Conservation (phyloP, 2,329 filamentous ascomycete species). For the Talaromyces sp. region DNA sequence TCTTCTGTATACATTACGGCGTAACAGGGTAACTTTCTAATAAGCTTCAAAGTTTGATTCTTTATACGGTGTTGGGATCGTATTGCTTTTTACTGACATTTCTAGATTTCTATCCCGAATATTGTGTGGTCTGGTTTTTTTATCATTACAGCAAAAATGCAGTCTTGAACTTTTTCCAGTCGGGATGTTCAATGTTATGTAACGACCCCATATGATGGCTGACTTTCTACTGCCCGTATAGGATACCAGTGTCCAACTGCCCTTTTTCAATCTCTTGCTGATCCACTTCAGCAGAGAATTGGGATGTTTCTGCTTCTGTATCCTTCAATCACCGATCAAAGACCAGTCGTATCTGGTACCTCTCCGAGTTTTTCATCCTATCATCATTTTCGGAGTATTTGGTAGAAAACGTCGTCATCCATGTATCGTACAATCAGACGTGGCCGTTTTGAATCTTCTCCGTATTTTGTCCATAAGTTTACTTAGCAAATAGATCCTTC, state of each 20-base stretch:
- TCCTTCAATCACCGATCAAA: neutral
- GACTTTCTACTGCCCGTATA: neutral
- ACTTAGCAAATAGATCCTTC: too few species aligned
- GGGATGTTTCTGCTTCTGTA: neutral
- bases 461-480: too few species aligned
- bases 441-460: too few species aligned
- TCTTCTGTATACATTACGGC: slow-evolving; percentile 26
- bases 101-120: neutral
- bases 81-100: neutral
- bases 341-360: neutral
- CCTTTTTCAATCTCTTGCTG: neutral
- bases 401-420: neutral
- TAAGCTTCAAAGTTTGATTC: slow-evolving; percentile 21
- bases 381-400: neutral
- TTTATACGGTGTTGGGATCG: neutral
- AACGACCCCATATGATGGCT: neutral
- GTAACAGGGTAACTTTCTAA: slow-evolving; percentile 22
- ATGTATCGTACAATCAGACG: neutral
- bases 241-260: neutral
- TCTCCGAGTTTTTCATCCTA: neutral
- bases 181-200: neutral
- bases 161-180: neutral
- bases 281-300: neutral
- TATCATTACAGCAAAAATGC: neutral
- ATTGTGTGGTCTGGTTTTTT: neutral